Base-by-base conservation (phyloP, 495 filamentous ascomycete genomes). In the Neurospora discreta region DNA sequence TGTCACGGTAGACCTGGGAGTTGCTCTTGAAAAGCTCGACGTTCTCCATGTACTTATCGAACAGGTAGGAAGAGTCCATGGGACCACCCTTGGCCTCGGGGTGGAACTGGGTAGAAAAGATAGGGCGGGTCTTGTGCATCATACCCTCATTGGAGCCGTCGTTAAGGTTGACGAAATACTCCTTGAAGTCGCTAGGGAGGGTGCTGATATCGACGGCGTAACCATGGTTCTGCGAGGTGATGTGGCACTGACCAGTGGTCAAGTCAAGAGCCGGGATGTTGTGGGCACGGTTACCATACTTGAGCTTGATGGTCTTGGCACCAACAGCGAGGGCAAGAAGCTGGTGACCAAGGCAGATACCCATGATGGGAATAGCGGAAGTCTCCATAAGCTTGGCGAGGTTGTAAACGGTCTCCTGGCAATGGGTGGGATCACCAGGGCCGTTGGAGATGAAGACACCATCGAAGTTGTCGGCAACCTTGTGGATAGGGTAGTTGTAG, bases 381-480 rank as follows among this genome's bases (percentile, higher is more conserved):
- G 87, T 88, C 79, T 97, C 93, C 90, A 98, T 97, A 77, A 98
- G 82, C 70, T 92, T 90, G 71, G 84, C 85, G 46, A 98, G 86
- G 82, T 97, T 92, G 87, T 94, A 94, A 71, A 97, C 93, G 15
- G 96, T 97, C 73, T 92, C 87, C 78, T 92, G 89, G 84, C 94
- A 97, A 85, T 98, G 94, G 38, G 94, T 98, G 76, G 95, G 95
- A 83, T 99, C 95, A 81, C 95, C 95, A 10, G 95, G 95, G 72
- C 95, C 95, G 84, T 99, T 98, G 80, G 93, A 96, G 82, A 93
- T 97, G 87, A 99, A 99, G 78, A 99, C 89, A 75, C 95, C 95
- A 76, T 99, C 95, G 76, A 97, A 99, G 85, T 97, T 92, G 81
- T 97, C 91, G 72, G 94, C 92, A 33, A 97, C 92, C 87, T 98